Conservation (phyloP, 2,329 filamentous ascomycete genomes). For the Diaporthe velutina region DNA sequence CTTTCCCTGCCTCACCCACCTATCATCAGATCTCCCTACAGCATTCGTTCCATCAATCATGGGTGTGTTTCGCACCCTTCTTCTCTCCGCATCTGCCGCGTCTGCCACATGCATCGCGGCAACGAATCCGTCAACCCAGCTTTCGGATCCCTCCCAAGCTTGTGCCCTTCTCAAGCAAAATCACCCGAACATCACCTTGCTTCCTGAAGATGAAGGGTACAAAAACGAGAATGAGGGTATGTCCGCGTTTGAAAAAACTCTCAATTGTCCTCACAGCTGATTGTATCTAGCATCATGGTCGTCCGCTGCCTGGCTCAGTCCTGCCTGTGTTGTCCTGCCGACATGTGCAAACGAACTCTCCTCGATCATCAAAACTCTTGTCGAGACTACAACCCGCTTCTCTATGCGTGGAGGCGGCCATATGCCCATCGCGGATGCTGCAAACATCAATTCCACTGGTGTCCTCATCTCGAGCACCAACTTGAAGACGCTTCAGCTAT, state of each 20-base stretch:
- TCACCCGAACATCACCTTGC: background rate
- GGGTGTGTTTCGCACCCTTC: background rate
- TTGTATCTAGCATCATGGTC: background rate
- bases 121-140: background rate
- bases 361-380: constrained; percentile 42
- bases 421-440: constrained; percentile 44
- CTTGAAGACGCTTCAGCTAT: constrained; percentile 48
- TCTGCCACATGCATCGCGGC: background rate
- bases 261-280: background rate
- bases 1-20: background rate
- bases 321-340: constrained; percentile 47
- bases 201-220: constrained; percentile 2
- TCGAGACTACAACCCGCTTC: constrained; percentile 42
- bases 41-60: constrained; percentile 17
- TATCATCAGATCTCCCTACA: background rate
- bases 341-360: constrained; percentile 36
- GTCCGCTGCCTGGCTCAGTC: constrained; percentile 29
- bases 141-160: background rate
- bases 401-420: constrained; percentile 48
- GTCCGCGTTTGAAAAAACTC: background rate
- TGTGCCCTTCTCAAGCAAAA: constrained; percentile 4
- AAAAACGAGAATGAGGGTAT: background rate
- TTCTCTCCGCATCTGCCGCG: constrained; percentile 6
- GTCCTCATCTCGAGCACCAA: constrained; percentile 53
- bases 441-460: constrained; percentile 45